These are phyloP conservation scores for Casuarina cunninghamiana DNA, from an alignment of 306 rosid genomes.

Conservation along the genomic window DNA sequence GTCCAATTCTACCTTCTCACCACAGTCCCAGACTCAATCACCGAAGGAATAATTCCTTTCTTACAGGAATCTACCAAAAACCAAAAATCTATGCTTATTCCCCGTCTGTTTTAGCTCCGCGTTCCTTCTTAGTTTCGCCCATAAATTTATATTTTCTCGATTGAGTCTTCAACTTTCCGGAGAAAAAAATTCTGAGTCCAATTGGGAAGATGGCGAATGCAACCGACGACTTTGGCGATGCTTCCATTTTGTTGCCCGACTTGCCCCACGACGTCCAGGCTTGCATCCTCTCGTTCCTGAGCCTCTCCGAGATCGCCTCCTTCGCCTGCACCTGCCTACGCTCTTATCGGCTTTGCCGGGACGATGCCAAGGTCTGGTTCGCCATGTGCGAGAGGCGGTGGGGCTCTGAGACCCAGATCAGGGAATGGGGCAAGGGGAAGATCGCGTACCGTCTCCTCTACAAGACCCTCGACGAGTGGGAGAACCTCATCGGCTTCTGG, in stretches of 20 bases:
- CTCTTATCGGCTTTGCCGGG: constrained; percentile 50
- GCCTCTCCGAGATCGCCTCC: constrained; percentile 57
- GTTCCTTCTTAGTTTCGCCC: not conserved
- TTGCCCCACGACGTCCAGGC: constrained; percentile 89
- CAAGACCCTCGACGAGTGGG: constrained; percentile 65
- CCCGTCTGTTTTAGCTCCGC: not conserved
- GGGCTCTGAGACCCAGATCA: constrained; percentile 78
- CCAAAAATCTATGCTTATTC: not conserved
- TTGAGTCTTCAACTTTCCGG: constrained; percentile 8
- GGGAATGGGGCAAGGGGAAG: constrained; percentile 60
- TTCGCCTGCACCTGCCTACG: constrained; percentile 84
- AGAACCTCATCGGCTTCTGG: constrained; percentile 87
- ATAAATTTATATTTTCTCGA: not conserved
- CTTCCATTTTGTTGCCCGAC: constrained; percentile 53
- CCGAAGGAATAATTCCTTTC: constrained; percentile 40
- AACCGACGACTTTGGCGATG: constrained; percentile 13
- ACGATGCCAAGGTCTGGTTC: constrained; percentile 77
- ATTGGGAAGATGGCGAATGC: constrained; percentile 37
- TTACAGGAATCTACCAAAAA: constrained; percentile 31
- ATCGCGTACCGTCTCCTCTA: constrained; percentile 58
- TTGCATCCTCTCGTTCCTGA: constrained; percentile 79
- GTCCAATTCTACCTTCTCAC: not conserved
- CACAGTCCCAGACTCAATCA: not conserved
- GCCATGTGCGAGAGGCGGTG: constrained; percentile 77
- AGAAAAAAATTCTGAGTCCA: constrained; percentile 3